Percentiles rank a stretch among this genome's conserved stretches.
phyloP scores from a whole-genome alignment of 805 yeast genomes.

The Cyberlindnera mycetangii region DNA sequence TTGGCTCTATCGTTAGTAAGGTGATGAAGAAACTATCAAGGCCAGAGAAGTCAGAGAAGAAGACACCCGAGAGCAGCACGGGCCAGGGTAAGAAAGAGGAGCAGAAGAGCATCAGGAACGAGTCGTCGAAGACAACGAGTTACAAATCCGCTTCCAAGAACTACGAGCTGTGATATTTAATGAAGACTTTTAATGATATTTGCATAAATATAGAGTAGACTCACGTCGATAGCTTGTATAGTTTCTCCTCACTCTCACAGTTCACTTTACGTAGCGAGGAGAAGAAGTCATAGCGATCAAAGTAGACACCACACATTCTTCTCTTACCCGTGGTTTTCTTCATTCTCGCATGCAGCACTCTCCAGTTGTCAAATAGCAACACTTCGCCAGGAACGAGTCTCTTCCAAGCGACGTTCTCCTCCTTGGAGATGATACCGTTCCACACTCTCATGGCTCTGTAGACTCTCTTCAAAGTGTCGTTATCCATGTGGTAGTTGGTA shows the following conservation, averaged over 20 bases:
- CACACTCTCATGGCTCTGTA: conserved; percentile 58
- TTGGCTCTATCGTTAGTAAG: conserved; percentile 48
- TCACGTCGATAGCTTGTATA: conserved; percentile 30
- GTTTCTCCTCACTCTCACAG: conserved; percentile 42
- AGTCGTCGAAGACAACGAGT: background rate
- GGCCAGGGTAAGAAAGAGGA: background rate
- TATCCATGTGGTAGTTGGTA: conserved; percentile 40
- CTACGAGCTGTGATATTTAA: conserved; percentile 4
- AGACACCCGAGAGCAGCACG: background rate
- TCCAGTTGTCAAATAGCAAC: conserved; percentile 69
- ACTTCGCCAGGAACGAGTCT: conserved; percentile 64
- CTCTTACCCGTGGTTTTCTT: conserved; percentile 60
- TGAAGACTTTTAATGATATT: background rate
- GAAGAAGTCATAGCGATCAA: conserved; percentile 64
- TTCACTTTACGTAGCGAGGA: conserved; percentile 43
- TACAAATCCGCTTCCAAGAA: conserved; percentile 6
- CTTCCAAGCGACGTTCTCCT: conserved; percentile 49
- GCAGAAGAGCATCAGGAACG: conserved; percentile 3
- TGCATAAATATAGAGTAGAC: background rate
- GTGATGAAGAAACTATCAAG: conserved; percentile 45
- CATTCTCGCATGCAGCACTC: conserved; percentile 66
- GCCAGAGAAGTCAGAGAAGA: background rate
- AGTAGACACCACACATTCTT: conserved; percentile 71
- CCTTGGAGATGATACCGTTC: conserved; percentile 48
- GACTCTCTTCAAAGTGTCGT: conserved; percentile 45